Evolutionary conservation across 2,329 filamentous ascomycete genomes (phyloP), one percentile per base, ranked within the genome.

Genomic region (Penicillium sp.): DNA sequence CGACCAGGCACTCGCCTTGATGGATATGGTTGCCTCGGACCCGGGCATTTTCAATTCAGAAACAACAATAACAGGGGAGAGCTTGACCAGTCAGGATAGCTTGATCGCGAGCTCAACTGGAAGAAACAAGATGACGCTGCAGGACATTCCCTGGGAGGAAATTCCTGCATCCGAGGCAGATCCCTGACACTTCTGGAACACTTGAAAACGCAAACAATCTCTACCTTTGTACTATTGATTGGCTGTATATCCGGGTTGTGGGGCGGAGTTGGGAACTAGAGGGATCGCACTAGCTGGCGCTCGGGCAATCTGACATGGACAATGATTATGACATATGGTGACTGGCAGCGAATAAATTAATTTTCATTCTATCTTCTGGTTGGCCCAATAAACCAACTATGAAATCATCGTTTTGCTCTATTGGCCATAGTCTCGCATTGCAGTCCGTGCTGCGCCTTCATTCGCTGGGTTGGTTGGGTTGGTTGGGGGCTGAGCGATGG

Each of bases 1-100:
- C 12, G 68, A 73, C 24, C 71, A 73, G 54, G 71, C 72, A 7
- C 49, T 73, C 12, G 68, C 68, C 24, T 51, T 74, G 46, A 64
- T 67, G 20, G 66, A 70, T 20, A 55, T 74, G 12, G 49, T 74
- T 15, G 55, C 61, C 40, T 43, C 46, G n/a, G 63, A 67, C 39
- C 58, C 61, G 29, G 63, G 65, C 3, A 54, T 67, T 7, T 59
- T 68, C 33, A 62, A 60, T 13, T 50, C 45, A 32, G 58, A 59
- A 29, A n/a, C n/a, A n/a, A n/a, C n/a, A n/a, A n/a, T n/a, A n/a
- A n/a, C n/a, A n/a, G n/a, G n/a, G n/a, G 55, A 63, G n/a, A 50
- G 56, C 10, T 54, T 55, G 7, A 40, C 63, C 23, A 40, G 41
- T 15, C 51, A 51, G 36, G 20, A 47, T 9, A 48, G 20, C 2